Conservation (phyloP, 2,329 filamentous ascomycete genomes). For the Botrytis byssoidea region DNA sequence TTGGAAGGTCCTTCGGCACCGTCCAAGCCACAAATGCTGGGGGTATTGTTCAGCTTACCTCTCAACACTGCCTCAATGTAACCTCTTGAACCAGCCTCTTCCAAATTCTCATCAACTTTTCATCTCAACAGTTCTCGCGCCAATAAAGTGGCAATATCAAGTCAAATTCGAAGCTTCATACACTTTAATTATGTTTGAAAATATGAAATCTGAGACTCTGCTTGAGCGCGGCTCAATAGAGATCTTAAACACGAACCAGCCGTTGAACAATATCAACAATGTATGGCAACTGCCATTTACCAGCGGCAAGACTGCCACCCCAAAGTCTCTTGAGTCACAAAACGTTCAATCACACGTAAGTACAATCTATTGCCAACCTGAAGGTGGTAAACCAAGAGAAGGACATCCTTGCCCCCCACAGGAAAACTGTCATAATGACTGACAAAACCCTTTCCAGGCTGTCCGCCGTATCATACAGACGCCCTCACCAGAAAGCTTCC, state of each 20-base stretch:
- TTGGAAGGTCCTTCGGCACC: neutral
- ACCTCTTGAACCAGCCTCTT: neutral
- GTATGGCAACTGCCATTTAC: no score
- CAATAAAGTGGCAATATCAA: fast-evolving
- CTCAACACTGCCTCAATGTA: neutral
- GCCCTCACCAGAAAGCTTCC: no score
- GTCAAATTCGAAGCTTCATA: neutral
- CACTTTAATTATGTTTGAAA: neutral
- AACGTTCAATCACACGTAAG: no score
- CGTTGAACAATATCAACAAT: neutral
- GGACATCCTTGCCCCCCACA: neutral
- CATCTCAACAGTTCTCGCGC: neutral
- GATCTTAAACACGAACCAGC: neutral
- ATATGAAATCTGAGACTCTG: neutral
- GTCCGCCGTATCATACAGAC: no score
- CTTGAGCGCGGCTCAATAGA: neutral
- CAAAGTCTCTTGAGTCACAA: neutral
- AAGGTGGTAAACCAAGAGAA: neutral
- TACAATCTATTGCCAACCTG: neutral
- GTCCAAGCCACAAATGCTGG: neutral
- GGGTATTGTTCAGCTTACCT: neutral
- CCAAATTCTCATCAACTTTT: neutral
- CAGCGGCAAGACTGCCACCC: no score
- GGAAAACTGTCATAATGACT: no score
- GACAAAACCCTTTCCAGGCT: no score